Conservation (phyloP, 768 basidiomycete species). For the Pisolithus tinctorius region DNA sequence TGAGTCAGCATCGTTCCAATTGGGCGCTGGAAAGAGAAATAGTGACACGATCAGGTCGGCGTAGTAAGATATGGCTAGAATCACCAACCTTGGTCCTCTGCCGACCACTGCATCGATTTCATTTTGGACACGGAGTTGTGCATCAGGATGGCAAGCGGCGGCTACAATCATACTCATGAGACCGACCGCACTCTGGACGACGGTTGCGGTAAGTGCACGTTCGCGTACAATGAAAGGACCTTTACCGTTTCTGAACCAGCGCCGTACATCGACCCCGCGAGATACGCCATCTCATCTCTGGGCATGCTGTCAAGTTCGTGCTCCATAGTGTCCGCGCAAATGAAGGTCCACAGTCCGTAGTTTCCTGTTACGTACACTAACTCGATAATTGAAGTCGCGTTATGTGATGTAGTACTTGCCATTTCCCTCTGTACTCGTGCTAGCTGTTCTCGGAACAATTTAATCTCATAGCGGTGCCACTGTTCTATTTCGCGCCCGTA, state of each 20-base stretch:
- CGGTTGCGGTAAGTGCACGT: not conserved
- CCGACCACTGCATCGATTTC: conserved; percentile 50
- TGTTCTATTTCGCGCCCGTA: conserved; percentile 45
- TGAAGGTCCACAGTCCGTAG: conserved; percentile 15
- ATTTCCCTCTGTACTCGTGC: conserved; percentile 37
- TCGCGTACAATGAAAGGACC: not conserved
- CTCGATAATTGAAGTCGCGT: not conserved
- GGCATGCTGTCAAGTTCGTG: conserved; percentile 37
- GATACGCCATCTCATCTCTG: conserved; percentile 48
- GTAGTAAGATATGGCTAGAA: not conserved
- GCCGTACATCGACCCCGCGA: conserved; percentile 52
- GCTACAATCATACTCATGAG: conserved; percentile 49
- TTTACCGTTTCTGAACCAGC: conserved; percentile 50
- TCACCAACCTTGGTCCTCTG: conserved; percentile 21
- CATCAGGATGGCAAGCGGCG: conserved; percentile 45
- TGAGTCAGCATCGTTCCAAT: conserved; percentile 24
- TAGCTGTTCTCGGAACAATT: conserved; percentile 45
- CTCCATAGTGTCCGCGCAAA: conserved; percentile 49
- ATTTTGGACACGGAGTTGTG: conserved; percentile 42
- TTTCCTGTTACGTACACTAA: conserved; percentile 2
- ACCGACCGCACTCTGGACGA: conserved; percentile 36
- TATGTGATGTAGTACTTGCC: conserved; percentile 17
- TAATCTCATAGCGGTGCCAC: conserved; percentile 44
- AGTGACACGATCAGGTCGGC: not conserved
- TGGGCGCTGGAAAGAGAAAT: conserved; percentile 22